Base-by-base conservation (phyloP, 208 protist genomes). In the Naegleria gruberi region DNA sequence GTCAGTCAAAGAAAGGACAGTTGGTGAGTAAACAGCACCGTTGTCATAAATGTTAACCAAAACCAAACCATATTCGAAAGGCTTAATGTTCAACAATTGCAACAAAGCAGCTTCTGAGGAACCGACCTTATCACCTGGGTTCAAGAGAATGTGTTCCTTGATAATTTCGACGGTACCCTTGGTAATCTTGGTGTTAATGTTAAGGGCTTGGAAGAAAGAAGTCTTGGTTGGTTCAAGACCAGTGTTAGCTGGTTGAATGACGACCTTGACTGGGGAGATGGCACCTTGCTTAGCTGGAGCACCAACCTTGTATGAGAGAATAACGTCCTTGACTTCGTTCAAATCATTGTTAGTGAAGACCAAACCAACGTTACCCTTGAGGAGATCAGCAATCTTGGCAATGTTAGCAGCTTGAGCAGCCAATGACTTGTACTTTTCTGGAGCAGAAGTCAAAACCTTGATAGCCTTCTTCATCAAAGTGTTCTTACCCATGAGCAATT, bases 141-240 rank as follows among this genome's bases (percentile, higher is more conserved):
- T 97, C 92, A 99, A 95, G 47, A 99, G 93, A 90, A 97, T 95
- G 90, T 99, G 97, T 89, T 99, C 97, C 85, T 90, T 95, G 91
- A 99, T 94, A 94, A 99, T 99, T 94, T 99, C 98, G 88, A 99
- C 99, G 85, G 95, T 95, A 95, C 98, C 98, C 94, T 98, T 98
- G 91, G 96, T 94, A 94, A 99, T 99, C 97, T 99, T 99, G 89
- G 98, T 99, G 45, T 96, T 93, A 93, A 99, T 99, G 95, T 98
- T 98, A 44, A 99, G 95, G 26, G 98, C 98, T 95, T 99, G 98
- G 95, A 99, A 98, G 97, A 99, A 99, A 89, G 96, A 96, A 55
- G 98, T 99, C 95, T 99, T 96, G 73, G 96, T 97, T 87, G 99
- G 99, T 92, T 99, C 98, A 90, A 99, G 94, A 93, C 97, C 97